Conservation (phyloP, 345 rosid species). For the Zanthoxylum bungeanum region DNA sequence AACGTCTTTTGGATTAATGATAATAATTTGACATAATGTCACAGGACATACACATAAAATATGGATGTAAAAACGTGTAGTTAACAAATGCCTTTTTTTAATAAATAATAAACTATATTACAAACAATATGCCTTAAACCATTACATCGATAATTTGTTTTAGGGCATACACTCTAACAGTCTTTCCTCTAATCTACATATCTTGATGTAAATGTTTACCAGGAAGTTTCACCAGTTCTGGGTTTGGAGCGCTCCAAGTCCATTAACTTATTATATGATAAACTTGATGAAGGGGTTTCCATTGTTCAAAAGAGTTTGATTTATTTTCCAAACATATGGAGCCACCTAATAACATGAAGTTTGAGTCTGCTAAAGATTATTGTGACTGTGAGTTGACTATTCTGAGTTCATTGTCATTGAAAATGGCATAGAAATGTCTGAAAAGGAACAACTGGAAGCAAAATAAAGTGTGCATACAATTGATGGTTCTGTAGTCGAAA, state of each 20-base stretch:
- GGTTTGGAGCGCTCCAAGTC: slow-evolving; percentile 68
- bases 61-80: too few relatives aligned
- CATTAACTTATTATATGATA: slow-evolving; percentile 52
- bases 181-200: slow-evolving; percentile 26
- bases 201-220: slow-evolving; percentile 36
- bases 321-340: slow-evolving; percentile 18
- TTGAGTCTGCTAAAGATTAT: slow-evolving; percentile 16
- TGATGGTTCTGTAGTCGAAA: slow-evolving; percentile 41
- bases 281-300: slow-evolving; percentile 47
- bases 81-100: too few relatives aligned
- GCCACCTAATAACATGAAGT: slow-evolving; percentile 19
- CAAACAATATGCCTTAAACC: too few relatives aligned
- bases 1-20: too few relatives aligned
- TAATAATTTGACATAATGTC: too few relatives aligned
- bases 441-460: slow-evolving; percentile 23
- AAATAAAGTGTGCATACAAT: slow-evolving; percentile 23
- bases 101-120: too few relatives aligned
- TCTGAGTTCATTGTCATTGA: slow-evolving; percentile 40
- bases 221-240: slow-evolving; percentile 36
- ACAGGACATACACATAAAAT: too few relatives aligned
- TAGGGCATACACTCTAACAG: too few relatives aligned
- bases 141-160: too few relatives aligned
- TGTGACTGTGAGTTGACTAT: slow-evolving; percentile 28
- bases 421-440: slow-evolving; percentile 45
- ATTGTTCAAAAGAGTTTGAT: slow-evolving; percentile 27